Evolutionary conservation across 129 eudicot genomes (phyloP), one percentile per base, ranked within the genome.

Genomic region (Helianthus annuus): DNA sequence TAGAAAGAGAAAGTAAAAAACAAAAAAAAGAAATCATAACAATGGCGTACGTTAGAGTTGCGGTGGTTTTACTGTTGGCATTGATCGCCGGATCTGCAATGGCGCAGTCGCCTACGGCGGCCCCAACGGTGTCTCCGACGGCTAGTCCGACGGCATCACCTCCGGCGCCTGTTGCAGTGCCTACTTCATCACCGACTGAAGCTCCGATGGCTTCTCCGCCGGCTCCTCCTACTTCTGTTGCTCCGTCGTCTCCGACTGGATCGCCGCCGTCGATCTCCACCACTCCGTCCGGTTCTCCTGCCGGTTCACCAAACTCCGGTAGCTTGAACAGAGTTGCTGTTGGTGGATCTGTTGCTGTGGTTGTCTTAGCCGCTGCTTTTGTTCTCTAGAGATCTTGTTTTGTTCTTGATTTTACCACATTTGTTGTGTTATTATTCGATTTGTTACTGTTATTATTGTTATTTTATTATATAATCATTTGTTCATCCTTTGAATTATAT

Each of bases 311-410:
- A 2, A 71, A 53, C 66, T 73, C 76, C 15, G 68, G 71, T 48
- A 69, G 80, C 52, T 67, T 88, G 78, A 88, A 79, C 89, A 77
- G 90, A 80, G 64, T 83, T 39, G 55, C 87, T 48, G 53, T 78
- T 40, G 83, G 80, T 29, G 97, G 97, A 87, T 87, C 95, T 15
- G 79, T 81, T 1, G 96, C 80, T 10, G 82, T 64, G 19, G 95
- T 81, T 16, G 76, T 79, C 76, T 55, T 91, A 56, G 88, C 86
- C 64, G 88, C 89, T 12, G 86, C 86, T 55, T 70, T 91, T 58
- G 73, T 85, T 80, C 53, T 87, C 71, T 91, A 90, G 89, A 87
- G 78, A 71, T 79, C 58, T 46, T 46, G 19, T 34, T 4, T 5
- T 36, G 13, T 22, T 55, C 64, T 58, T 38, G 49, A 55, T 53